Base-by-base conservation (phyloP, 768 basidiomycete genomes). In the Macrocybe gigantea region DNA sequence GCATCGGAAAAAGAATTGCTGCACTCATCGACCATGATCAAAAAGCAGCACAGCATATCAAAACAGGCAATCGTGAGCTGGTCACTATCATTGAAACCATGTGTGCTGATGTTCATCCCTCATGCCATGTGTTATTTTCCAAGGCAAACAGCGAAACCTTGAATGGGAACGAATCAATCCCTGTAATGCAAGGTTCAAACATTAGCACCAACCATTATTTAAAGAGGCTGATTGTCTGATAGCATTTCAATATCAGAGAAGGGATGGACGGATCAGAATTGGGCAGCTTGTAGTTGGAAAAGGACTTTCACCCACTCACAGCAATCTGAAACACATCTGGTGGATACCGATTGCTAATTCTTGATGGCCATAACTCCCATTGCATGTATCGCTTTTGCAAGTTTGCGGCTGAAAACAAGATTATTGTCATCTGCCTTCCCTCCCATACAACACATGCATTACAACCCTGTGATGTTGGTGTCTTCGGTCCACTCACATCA, bases 1-100 rank as follows among this genome's bases (percentile, higher is more conserved):
- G 65, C 10, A 61, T 66, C 9, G 64, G 67, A 0, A 13, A 49
- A 7, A 65, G 63, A 42, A 48, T 33, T 2, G 38, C 29, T 10
- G 48, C 47, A 5, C 32, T 58, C 12, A 35, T 60, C 42, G 55
- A 60, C 42, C 44, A 47, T 10, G 48, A 50, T 44, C 56, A 57
- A 47, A 53, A 44, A 22, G 38, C 31, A 8, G 51, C 51, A 3
- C 44, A 54, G 34, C 42, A 60, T 10, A 50, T 65, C 3, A 33
- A 49, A 7, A 65, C 61, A 49, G 66, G 56, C n/a, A 67, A 71
- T 35, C 60, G 70, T 0, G 70, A 78, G 52, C 62, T 75, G 2
- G 66, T 78, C 10, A 78, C 75, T 0, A 56, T 77, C 22, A 68
- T 79, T 36, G 72, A 78, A 52, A 61, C 64, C 44, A 54, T 73